phyloP scores from a whole-genome alignment of 108 stramenopile genomes.

The Aurantiochytrium sp. region DNA sequence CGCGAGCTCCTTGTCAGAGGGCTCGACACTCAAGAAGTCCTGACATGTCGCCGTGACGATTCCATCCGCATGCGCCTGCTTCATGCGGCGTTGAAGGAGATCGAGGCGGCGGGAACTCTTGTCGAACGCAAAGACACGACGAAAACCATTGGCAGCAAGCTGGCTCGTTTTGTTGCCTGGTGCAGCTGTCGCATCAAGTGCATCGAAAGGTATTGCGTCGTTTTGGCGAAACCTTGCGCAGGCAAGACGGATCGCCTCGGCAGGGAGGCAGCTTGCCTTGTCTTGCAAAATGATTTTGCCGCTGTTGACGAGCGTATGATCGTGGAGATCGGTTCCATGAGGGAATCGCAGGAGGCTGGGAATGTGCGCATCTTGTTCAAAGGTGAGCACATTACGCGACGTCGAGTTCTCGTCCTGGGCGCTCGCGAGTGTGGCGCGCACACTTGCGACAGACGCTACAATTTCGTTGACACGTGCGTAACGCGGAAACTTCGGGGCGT shows the following conservation, averaged over 20 bases:
- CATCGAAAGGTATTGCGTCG: slow-evolving; percentile 41
- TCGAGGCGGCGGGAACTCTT: slow-evolving; percentile 61
- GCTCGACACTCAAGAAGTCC: slow-evolving; percentile 75
- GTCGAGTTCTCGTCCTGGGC: neutral
- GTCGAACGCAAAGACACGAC: slow-evolving; percentile 78
- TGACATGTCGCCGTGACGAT: slow-evolving; percentile 47
- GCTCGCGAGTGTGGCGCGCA: neutral
- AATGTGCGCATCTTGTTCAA: slow-evolving; percentile 26
- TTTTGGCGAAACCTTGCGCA: neutral
- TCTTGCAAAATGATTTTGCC: slow-evolving; percentile 77
- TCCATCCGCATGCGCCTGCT: neutral
- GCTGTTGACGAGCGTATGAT: slow-evolving; percentile 33
- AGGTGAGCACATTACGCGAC: neutral
- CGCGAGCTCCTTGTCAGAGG: slow-evolving; percentile 43
- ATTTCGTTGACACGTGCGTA: slow-evolving; percentile 28
- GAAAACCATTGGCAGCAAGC: slow-evolving; percentile 52
- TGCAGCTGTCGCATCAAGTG: slow-evolving; percentile 93
- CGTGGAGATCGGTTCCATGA: slow-evolving; percentile 40
- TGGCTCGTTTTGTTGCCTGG: slow-evolving; percentile 98
- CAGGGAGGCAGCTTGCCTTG: slow-evolving; percentile 89
- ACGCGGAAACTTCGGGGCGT: neutral
- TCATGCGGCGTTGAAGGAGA: slow-evolving; percentile 41
- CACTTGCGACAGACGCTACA: neutral
- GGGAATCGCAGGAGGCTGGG: slow-evolving; percentile 38
- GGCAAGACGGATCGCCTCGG: slow-evolving; percentile 61